Base-by-base conservation (phyloP, 192 early-diverging fungal species). In the Diversispora epigaea region DNA sequence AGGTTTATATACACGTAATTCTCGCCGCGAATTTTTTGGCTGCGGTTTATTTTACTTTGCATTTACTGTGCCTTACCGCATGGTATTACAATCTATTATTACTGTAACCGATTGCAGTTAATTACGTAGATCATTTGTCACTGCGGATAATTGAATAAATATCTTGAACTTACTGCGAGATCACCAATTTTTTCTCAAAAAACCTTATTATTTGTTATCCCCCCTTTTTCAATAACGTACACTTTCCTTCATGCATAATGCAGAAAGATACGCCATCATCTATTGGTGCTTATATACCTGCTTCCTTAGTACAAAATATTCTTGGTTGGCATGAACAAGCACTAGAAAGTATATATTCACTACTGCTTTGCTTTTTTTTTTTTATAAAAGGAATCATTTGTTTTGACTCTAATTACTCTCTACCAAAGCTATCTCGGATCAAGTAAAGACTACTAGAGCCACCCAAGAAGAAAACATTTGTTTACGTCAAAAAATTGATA, bases 261-360 rank as follows among this genome's bases (percentile, higher is more conserved):
- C 25, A 32, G 25, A 32, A 32, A 32, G 2, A 32, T 32, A 32
- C 25, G 2, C 25, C 25, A 32, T 32, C 25, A 32, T 32, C 25
- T 32, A 32, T 32, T 32, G 25, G 25, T 32, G 50, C 50, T 21
- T 45, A n/a, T 41, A 4, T 64, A 19, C 62, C 62, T 17, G 15
- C 62, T 45, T 64, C 62, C 6, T 44, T 64, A 40, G 62, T 64
- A 14, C 62, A 64, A 41, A 64, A 64, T 43, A 64, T 64, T 44
- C 62, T 64, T 43, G 62, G 41, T 17, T 64, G 62, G 25, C 62
- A 64, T n/a, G 15, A 17, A 44, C 62, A 64, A n/a, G 62, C 62
- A n/a, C 43, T 64, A 64, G 62, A 64, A 64, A 43, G 62, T 43
- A 4, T 60, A 11, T 21, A 22, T 60, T 32, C 3, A 25, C 6